Conservation (phyloP, 169 alveolate genomes). For the Cryptosporidium xiaoi region DNA sequence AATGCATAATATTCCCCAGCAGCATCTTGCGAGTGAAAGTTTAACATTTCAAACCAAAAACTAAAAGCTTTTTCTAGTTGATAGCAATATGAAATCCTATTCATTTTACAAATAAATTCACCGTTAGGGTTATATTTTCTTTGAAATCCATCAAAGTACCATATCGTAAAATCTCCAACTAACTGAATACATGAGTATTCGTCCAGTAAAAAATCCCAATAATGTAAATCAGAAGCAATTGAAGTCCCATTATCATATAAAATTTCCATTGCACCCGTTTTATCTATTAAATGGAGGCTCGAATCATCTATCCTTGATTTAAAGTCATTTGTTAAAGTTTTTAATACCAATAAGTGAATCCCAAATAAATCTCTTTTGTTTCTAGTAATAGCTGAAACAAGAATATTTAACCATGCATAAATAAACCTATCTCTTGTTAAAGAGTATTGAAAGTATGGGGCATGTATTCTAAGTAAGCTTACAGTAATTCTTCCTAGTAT, state of each 20-base stretch:
- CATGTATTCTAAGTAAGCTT: background rate
- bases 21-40: background rate
- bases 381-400: background rate
- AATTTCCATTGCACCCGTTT: slow-evolving; percentile 5
- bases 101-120: background rate
- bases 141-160: slow-evolving; percentile 55
- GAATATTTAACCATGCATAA: slow-evolving; percentile 20
- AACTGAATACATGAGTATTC: background rate
- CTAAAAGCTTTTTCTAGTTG: slow-evolving; percentile 32
- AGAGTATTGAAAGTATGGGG: slow-evolving; percentile 5
- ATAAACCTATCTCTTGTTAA: slow-evolving; percentile 28
- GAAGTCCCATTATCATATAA: background rate
- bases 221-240: no score
- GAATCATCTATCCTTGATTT: slow-evolving; percentile 1
- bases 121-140: background rate
- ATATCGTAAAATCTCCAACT: slow-evolving; percentile 35
- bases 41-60: slow-evolving; percentile 20
- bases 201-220: no score
- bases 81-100: background rate
- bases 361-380: slow-evolving; percentile 5
- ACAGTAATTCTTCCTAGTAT: slow-evolving; percentile 34
- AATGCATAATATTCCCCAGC: slow-evolving; percentile 1
- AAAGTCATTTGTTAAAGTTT: slow-evolving; percentile 15
- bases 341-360: background rate
- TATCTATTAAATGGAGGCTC: background rate